Percentiles rank a stretch among this genome's conserved stretches.
Evolutionary conservation across 139 green algal genomes (phyloP).

Genomic region (Haematococcus sp.): DNA sequence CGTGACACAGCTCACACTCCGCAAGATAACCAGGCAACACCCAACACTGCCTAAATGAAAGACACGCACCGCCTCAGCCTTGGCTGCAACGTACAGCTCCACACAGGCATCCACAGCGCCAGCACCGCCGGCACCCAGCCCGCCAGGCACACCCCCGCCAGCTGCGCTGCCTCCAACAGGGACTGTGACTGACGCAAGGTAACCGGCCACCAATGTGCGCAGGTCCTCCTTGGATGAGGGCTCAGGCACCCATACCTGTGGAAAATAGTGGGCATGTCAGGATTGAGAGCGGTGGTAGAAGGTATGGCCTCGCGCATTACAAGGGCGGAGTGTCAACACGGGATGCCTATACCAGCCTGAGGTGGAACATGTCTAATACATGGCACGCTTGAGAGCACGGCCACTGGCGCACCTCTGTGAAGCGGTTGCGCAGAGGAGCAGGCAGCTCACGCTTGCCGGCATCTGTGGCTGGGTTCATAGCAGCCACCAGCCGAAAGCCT

Average conservation of each 20-base stretch:
- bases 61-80: slow-evolving; percentile 65
- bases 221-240: slow-evolving; percentile 78
- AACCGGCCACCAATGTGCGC: slow-evolving; percentile 67
- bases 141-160: slow-evolving; percentile 6
- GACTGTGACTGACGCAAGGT: slow-evolving; percentile 57
- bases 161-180: neutral
- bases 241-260: slow-evolving; percentile 82
- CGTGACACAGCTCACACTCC: too few species aligned
- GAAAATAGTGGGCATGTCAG: neutral
- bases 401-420: slow-evolving; percentile 76
- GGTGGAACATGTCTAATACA: too few species aligned
- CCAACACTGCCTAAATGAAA: too few species aligned
- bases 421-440: slow-evolving; percentile 77
- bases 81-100: slow-evolving; percentile 89
- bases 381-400: too few species aligned
- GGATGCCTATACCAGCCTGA: too few species aligned
- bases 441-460: slow-evolving; percentile 95
- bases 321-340: slow-evolving; percentile 1
- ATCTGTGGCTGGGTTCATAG: slow-evolving; percentile 98
- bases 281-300: too few species aligned
- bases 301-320: neutral
- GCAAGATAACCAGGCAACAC: too few species aligned
- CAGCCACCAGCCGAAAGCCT: slow-evolving; percentile 89
- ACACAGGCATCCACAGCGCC: slow-evolving; percentile 73
- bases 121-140: neutral